Evolutionary conservation across 2,329 filamentous ascomycete species (phyloP).

Genomic region (Talaromyces sp.): DNA sequence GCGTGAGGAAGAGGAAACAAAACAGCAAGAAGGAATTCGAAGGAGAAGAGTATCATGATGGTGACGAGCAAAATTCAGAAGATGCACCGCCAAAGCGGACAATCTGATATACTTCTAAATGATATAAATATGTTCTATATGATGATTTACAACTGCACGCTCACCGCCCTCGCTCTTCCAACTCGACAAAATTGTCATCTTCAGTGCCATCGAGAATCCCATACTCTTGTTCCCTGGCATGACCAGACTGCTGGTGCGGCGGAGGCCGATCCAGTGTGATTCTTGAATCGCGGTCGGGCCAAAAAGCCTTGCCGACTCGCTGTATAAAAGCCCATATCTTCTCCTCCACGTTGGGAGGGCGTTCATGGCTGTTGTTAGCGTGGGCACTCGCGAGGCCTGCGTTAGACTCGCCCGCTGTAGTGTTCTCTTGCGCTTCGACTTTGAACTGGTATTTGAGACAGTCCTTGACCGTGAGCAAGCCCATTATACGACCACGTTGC

Average conservation of each 20-base stretch:
- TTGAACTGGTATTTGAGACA: constrained; percentile 97
- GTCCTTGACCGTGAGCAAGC: constrained; percentile 92
- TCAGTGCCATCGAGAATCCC: constrained; percentile 19
- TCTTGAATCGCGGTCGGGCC: not conserved
- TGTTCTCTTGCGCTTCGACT: constrained; percentile 76
- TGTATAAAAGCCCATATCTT: constrained; percentile 35
- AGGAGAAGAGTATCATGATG: constrained; percentile 3
- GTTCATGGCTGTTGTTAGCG: constrained; percentile 13
- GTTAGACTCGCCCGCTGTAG: constrained; percentile 23
- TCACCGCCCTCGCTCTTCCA: constrained; percentile 9
- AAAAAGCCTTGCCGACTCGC: constrained; percentile 20
- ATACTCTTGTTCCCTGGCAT: not conserved
- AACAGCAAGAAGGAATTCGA: constrained; percentile 2
- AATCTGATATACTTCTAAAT: not conserved
- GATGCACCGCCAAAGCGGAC: not conserved
- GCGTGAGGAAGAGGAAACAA: constrained; percentile 7
- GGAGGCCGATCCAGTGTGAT: constrained; percentile 5
- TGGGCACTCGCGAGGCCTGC: not conserved
- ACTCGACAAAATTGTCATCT: constrained; percentile 15
- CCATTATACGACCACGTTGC: constrained; percentile 74
- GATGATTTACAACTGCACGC: not conserved
- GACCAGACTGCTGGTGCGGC: not conserved
- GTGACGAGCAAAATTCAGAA: not conserved
- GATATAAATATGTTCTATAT: not conserved
- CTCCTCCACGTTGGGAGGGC: constrained; percentile 26